Conservation (phyloP, 176 grass and related monocot genomes). For the Oryza glumipatula region DNA sequence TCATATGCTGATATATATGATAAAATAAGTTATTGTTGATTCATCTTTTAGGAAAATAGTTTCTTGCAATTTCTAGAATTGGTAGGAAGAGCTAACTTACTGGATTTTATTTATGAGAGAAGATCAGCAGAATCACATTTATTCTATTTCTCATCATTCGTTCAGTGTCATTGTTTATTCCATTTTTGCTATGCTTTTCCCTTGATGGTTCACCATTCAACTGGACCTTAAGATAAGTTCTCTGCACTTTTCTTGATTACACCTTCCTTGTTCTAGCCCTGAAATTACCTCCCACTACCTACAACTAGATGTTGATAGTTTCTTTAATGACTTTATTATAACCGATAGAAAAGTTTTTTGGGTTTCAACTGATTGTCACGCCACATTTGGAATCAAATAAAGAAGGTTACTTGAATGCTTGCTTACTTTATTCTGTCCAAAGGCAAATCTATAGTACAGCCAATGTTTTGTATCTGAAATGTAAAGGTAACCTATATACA, state of each 20-base stretch:
- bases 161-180: conserved; percentile 2
- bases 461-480: conserved; percentile 47
- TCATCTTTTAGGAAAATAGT: neutral
- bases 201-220: conserved; percentile 34
- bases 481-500: conserved; percentile 49
- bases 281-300: conserved; percentile 54
- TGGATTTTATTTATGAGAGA: neutral
- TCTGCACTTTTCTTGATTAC: conserved; percentile 26
- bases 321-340: conserved; percentile 44
- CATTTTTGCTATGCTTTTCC: conserved; percentile 13
- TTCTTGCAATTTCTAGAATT: neutral
- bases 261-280: conserved; percentile 34
- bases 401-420: conserved; percentile 28
- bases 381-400: conserved; percentile 16
- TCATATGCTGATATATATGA: conserved; percentile 16
- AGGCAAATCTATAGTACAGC: neutral
- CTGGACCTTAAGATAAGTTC: conserved; percentile 37
- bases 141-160: neutral
- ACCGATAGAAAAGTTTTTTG: conserved; percentile 12
- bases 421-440: neutral
- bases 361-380: conserved; percentile 11
- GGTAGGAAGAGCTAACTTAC: neutral
- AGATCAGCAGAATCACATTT: neutral
- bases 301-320: conserved; percentile 46
- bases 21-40: neutral